Conservation (phyloP, 228 moss, liverwort and hornwort genomes). For the Sphagnum fallax region DNA sequence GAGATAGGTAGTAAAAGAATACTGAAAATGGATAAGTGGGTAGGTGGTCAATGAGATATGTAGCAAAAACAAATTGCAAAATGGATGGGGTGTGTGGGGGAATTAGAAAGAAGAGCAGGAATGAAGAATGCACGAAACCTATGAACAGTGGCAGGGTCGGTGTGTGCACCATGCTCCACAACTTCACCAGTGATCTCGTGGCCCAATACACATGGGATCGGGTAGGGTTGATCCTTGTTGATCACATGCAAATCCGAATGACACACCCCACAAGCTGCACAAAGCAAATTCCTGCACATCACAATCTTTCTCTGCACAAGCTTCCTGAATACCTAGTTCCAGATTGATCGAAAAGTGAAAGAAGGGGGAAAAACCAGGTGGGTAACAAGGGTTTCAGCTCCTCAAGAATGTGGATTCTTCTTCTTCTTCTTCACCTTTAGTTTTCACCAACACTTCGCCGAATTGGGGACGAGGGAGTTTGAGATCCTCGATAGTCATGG, state of each 20-base stretch:
- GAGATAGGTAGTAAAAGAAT: too few species aligned
- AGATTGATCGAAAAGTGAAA: background rate
- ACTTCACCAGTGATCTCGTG: constrained; percentile 92
- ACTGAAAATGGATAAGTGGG: too few species aligned
- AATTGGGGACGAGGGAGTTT: constrained; percentile 73
- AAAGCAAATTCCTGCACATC: background rate
- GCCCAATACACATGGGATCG: constrained; percentile 84
- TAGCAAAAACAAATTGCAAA: too few species aligned
- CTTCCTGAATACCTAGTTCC: background rate
- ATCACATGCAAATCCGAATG: constrained; percentile 98
- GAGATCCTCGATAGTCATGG: constrained; percentile 88
- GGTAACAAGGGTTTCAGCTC: too few species aligned
- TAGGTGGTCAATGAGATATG: too few species aligned
- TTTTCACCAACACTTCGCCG: constrained; percentile 84
- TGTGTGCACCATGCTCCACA: constrained; percentile 81
- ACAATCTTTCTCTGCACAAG: background rate
- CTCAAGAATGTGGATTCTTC: too few species aligned
- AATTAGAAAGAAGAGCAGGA: too few species aligned
- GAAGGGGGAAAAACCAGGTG: background rate
- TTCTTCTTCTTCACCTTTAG: constrained; percentile 39
- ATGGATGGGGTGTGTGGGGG: too few species aligned
- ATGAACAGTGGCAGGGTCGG: constrained; percentile 65
- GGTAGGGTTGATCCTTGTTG: constrained; percentile 77
- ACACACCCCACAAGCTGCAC: constrained; percentile 95
- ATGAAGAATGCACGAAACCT: constrained; percentile 22